Conservation (phyloP, 208 protist genomes). For the Trypanosoma melophagium region DNA sequence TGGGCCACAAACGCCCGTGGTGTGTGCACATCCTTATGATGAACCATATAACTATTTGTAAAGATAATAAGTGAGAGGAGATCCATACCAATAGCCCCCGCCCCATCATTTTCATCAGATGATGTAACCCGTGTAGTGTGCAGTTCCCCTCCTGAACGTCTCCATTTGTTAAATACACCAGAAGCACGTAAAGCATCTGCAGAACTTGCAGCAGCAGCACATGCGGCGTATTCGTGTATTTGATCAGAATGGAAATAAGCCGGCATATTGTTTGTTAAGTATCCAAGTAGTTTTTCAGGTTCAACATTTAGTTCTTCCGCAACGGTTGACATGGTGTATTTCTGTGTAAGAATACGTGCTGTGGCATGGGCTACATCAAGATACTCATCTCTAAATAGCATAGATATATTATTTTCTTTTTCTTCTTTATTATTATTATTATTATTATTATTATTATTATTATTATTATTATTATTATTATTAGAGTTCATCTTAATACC, state of each 20-base stretch:
- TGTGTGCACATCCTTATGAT: constrained; percentile 51
- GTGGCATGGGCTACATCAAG: constrained; percentile 75
- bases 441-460: constrained; percentile 3
- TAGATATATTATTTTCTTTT: constrained; percentile 13
- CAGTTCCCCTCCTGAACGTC: constrained; percentile 2
- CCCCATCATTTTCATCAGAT: constrained; percentile 41
- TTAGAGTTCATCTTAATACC: background rate
- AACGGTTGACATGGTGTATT: constrained; percentile 63
- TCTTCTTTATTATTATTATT: too few relatives aligned
- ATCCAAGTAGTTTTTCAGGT: constrained; percentile 62
- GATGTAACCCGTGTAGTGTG: constrained; percentile 36
- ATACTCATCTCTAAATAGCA: constrained; percentile 66
- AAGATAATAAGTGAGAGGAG: constrained; percentile 51
- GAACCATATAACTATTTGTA: constrained; percentile 40
- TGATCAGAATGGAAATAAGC: constrained; percentile 62
- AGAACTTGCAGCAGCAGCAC: constrained; percentile 48
- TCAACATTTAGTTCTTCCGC: constrained; percentile 52
- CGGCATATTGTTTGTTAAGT: constrained; percentile 74
- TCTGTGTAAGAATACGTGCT: constrained; percentile 77
- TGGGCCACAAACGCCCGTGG: constrained; percentile 58
- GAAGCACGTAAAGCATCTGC: constrained; percentile 52
- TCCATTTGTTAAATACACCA: constrained; percentile 17
- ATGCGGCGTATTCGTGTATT: constrained; percentile 49
- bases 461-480: background rate
- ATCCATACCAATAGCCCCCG: constrained; percentile 34